A percentile compares a stretch with the other conserved stretches of the same genome.
Conservation (phyloP, 768 basidiomycete species). For the Lentinula lateritia region DNA sequence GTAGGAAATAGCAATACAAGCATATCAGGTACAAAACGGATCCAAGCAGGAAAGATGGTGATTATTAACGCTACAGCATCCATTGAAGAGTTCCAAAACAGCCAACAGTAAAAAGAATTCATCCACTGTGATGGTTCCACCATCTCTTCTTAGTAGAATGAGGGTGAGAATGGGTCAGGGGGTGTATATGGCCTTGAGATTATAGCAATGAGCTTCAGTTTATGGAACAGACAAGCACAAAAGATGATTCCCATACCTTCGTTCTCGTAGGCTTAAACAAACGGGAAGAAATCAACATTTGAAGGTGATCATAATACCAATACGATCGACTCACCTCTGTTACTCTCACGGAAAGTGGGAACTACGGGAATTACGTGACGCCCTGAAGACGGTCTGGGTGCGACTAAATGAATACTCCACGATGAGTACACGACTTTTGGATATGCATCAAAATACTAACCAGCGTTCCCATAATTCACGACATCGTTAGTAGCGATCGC, state of each 20-base stretch:
- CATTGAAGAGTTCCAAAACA: background rate
- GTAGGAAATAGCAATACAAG: background rate
- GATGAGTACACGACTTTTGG: background rate
- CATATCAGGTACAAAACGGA: background rate
- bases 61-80: background rate
- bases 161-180: background rate
- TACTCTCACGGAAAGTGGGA: background rate
- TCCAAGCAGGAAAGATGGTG: background rate
- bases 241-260: background rate
- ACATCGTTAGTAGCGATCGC: background rate
- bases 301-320: too few species aligned
- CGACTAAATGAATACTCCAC: background rate
- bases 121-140: background rate
- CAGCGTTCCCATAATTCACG: background rate
- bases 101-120: background rate
- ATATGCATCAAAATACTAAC: background rate
- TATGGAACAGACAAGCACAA: background rate
- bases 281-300: background rate
- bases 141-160: background rate
- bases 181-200: background rate
- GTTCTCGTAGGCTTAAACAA: background rate
- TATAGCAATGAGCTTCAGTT: background rate
- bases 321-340: background rate
- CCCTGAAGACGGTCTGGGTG: background rate
- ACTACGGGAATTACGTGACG: background rate